These are phyloP conservation scores for Corymbia citriodora DNA, from an alignment of 441 rosid species.

Conservation along the genomic window DNA sequence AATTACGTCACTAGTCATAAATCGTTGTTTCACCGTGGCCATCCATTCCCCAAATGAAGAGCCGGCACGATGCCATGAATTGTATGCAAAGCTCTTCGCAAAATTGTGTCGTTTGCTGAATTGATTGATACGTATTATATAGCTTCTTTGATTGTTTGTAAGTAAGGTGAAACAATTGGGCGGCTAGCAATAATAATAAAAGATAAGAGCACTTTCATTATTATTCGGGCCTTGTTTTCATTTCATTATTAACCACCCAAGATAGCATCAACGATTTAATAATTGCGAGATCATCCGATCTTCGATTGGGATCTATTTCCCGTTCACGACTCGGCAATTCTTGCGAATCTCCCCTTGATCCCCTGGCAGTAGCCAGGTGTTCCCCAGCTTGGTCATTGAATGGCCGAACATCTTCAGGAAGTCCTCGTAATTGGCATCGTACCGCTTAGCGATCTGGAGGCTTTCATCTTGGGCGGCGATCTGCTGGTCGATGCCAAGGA, in stretches of 20 bases:
- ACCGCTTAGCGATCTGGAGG: slow-evolving; percentile 37
- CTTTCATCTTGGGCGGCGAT: slow-evolving; percentile 40
- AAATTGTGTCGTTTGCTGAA: not conserved
- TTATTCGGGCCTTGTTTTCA: not conserved
- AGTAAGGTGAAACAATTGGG: not conserved
- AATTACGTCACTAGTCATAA: too few relatives aligned
- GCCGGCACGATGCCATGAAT: not conserved
- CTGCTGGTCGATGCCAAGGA: slow-evolving; percentile 75
- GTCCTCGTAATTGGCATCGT: slow-evolving; percentile 51
- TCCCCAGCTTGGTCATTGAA: slow-evolving; percentile 69
- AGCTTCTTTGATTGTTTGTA: not conserved
- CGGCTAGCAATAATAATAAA: not conserved
- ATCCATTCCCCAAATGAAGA: too few relatives aligned
- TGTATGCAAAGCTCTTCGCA: not conserved
- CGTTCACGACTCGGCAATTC: slow-evolving; percentile 33
- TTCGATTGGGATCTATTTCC: not conserved
- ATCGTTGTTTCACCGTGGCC: too few relatives aligned
- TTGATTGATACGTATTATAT: too few relatives aligned
- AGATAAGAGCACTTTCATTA: not conserved
- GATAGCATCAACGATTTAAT: not conserved
- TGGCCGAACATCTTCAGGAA: slow-evolving; percentile 51
- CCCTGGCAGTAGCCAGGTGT: slow-evolving; percentile 51
- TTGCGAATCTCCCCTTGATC: slow-evolving; percentile 51
- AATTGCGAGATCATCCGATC: not conserved
- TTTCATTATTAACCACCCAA: not conserved